Percentiles rank a stretch among this genome's conserved stretches.
Conservation (phyloP, 768 basidiomycete genomes). For the Coprinellus micaceus region DNA sequence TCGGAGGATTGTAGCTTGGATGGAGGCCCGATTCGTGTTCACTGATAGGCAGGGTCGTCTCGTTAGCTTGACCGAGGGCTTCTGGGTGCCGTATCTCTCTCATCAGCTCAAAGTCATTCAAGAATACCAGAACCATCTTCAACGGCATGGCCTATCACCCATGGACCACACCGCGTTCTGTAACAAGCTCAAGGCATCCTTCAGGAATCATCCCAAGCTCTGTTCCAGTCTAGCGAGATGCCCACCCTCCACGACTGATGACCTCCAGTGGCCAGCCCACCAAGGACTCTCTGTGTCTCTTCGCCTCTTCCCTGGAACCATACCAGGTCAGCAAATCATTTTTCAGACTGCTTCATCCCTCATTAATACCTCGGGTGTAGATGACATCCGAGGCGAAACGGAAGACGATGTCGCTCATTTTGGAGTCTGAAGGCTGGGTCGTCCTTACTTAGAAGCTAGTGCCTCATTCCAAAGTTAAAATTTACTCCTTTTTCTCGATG, state of each 20-base stretch:
- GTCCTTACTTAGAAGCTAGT: too few relatives aligned
- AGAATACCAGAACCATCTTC: background rate
- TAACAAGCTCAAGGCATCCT: background rate
- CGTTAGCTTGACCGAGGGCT: background rate
- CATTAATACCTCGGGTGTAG: background rate
- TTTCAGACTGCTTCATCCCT: background rate
- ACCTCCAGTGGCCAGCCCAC: background rate
- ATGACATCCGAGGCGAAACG: background rate
- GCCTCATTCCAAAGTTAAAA: too few relatives aligned
- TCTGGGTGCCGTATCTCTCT: background rate
- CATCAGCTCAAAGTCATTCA: background rate
- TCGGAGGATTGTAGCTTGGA: background rate
- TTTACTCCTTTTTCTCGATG: too few relatives aligned
- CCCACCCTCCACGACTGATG: background rate
- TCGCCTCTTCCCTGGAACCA: background rate
- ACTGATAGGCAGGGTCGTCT: background rate
- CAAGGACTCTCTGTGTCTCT: background rate
- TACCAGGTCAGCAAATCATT: background rate
- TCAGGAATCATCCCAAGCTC: background rate
- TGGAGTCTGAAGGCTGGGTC: too few relatives aligned
- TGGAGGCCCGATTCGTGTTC: background rate
- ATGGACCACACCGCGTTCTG: background rate
- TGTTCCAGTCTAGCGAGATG: background rate
- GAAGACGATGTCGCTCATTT: background rate
- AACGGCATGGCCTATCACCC: background rate